Evolutionary conservation across 1,284 basidiomycete genomes (phyloP).

Genomic region (Melanopsichium pennsylvanicum): DNA sequence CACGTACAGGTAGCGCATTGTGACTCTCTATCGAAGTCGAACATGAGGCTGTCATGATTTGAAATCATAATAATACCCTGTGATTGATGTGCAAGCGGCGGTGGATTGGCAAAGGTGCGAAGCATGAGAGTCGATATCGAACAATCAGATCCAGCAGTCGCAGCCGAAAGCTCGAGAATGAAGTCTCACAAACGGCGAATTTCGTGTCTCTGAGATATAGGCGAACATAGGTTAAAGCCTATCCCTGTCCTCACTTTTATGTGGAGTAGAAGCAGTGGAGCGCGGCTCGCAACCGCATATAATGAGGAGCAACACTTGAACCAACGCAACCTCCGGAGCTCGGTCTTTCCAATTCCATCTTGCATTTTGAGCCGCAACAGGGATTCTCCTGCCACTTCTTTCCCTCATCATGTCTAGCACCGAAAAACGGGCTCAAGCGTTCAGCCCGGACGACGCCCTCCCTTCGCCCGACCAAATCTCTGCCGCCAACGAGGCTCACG

Average conservation of each 20-base stretch:
- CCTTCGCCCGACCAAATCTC: slow-evolving; percentile 23
- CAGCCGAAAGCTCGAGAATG: too few species aligned
- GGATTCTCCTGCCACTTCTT: not conserved
- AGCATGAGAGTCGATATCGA: not conserved
- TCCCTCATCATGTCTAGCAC: slow-evolving; percentile 15
- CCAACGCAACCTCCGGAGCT: too few species aligned
- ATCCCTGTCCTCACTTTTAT: too few species aligned
- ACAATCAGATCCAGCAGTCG: too few species aligned
- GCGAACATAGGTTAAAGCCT: too few species aligned
- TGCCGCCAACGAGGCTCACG: slow-evolving; percentile 15
- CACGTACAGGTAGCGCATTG: too few species aligned
- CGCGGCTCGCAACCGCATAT: slow-evolving; percentile 20
- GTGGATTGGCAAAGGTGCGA: too few species aligned
- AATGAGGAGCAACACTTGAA: too few species aligned
- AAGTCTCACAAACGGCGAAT: slow-evolving; percentile 3
- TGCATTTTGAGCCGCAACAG: not conserved
- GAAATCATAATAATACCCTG: slow-evolving; percentile 6
- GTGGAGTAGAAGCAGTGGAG: too few species aligned
- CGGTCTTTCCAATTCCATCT: too few species aligned
- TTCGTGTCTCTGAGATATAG: too few species aligned
- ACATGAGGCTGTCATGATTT: not conserved
- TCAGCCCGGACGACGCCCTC: slow-evolving; percentile 17
- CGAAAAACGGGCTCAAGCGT: not conserved
- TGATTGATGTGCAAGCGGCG: not conserved
- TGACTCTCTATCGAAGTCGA: too few species aligned